Conservation (phyloP, 345 rosid species). For the Anastatica hierochuntica region DNA sequence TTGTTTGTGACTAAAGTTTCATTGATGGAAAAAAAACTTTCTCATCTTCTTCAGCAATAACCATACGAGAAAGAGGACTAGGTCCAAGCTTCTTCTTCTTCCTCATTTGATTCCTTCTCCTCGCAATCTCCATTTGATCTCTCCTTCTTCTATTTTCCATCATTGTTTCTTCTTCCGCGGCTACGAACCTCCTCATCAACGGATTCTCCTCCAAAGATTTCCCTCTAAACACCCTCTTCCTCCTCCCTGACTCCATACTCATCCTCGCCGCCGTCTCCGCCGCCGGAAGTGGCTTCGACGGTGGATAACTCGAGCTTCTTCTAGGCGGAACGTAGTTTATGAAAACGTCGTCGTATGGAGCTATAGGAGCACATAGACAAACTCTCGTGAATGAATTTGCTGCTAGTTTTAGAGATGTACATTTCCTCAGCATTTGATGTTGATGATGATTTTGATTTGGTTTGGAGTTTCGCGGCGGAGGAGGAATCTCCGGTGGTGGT, state of each 20-base stretch:
- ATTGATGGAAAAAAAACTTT: slow-evolving; percentile 2
- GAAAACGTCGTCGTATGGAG: slow-evolving; percentile 80
- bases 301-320: slow-evolving; percentile 80
- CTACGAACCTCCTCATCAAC: slow-evolving; percentile 86
- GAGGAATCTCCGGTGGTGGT: slow-evolving; percentile 27
- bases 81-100: slow-evolving; percentile 79
- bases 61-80: slow-evolving; percentile 83
- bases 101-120: slow-evolving; percentile 49
- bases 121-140: slow-evolving; percentile 76
- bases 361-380: slow-evolving; percentile 82
- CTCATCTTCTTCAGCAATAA: slow-evolving; percentile 29
- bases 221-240: slow-evolving; percentile 67
- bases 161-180: slow-evolving; percentile 87
- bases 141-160: slow-evolving; percentile 59
- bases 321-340: slow-evolving; percentile 67
- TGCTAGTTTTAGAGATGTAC: slow-evolving; percentile 68
- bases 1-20: too few relatives aligned
- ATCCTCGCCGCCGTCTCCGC: slow-evolving; percentile 9
- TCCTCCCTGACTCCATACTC: slow-evolving; percentile 52
- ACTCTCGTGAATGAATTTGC: slow-evolving; percentile 70
- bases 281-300: slow-evolving; percentile 39
- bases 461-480: slow-evolving; percentile 33
- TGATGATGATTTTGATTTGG: slow-evolving; percentile 26
- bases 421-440: slow-evolving; percentile 43
- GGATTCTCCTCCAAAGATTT: slow-evolving; percentile 79